Evolutionary conservation across 1,284 basidiomycete genomes (phyloP).

Genomic region (Grifola frondosa): DNA sequence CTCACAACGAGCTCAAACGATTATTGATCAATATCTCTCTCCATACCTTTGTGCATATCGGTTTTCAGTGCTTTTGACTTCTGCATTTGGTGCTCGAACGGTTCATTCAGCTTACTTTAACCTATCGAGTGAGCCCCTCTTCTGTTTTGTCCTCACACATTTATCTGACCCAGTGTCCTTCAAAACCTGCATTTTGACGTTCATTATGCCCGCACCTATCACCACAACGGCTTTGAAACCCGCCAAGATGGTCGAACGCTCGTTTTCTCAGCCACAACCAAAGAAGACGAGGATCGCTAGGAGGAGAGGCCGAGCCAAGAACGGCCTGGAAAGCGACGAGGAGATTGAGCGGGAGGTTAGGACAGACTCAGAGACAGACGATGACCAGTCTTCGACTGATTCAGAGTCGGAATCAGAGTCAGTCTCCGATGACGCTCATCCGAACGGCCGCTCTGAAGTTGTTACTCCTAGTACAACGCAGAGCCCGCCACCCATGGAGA

Average conservation of each 20-base stretch:
- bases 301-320: conserved; percentile 55
- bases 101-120: too few species aligned
- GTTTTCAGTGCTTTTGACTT: too few species aligned
- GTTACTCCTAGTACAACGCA: conserved; percentile 66
- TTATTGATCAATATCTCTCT: too few species aligned
- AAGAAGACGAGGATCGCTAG: conserved; percentile 40
- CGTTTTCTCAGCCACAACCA: conserved; percentile 18
- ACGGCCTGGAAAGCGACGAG: conserved; percentile 65
- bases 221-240: conserved; percentile 14
- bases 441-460: conserved; percentile 48
- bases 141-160: too few species aligned
- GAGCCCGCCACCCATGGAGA: conserved; percentile 45
- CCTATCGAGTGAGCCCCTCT: too few species aligned
- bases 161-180: too few species aligned
- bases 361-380: conserved; percentile 64
- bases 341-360: conserved; percentile 67
- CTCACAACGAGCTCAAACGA: conserved; percentile 14
- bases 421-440: conserved; percentile 56
- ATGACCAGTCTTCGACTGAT: conserved; percentile 53
- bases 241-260: conserved; percentile 16
- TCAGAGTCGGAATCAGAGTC: conserved; percentile 69
- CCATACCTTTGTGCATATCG: background rate
- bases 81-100: too few species aligned
- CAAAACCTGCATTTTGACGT: conserved; percentile 10
- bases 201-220: conserved; percentile 18